Conservation (phyloP, 1,139 yeast genomes). For the Magnusiomyces clavatus region DNA sequence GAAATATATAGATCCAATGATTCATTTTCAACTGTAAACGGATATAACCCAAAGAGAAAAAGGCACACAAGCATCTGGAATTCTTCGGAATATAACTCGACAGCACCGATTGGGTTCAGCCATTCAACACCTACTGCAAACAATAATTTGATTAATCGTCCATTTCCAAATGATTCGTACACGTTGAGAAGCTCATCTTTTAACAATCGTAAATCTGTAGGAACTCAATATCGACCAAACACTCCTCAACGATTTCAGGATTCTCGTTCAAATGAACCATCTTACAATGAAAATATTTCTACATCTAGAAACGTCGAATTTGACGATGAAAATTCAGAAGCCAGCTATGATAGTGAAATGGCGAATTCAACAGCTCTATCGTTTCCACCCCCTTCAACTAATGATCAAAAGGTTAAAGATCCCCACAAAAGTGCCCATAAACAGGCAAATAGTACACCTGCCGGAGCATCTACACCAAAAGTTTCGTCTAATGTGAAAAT, state of each 20-base stretch:
- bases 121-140: no score
- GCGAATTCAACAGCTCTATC: conserved; percentile 1
- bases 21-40: neutral
- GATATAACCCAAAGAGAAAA: neutral
- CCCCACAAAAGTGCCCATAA: neutral
- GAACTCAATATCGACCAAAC: neutral
- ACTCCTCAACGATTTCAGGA: neutral
- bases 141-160: no score
- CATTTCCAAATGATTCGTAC: no score
- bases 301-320: neutral
- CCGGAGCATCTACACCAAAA: neutral
- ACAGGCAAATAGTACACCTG: neutral
- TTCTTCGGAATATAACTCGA: no score
- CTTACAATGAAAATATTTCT: neutral
- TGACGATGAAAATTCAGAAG: neutral
- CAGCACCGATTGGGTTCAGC: no score
- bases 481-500: neutral
- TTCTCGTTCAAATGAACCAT: neutral
- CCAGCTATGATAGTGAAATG: neutral
- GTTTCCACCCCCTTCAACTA: conserved; percentile 1
- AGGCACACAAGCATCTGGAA: neutral
- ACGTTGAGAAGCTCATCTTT: neutral
- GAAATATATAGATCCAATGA: neutral
- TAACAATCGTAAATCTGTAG: neutral
- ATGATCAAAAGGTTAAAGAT: neutral